Evolutionary conservation across 1,284 basidiomycete species (phyloP), one percentile per base, ranked within the genome.

Genomic region (Austroboletus niveus): DNA sequence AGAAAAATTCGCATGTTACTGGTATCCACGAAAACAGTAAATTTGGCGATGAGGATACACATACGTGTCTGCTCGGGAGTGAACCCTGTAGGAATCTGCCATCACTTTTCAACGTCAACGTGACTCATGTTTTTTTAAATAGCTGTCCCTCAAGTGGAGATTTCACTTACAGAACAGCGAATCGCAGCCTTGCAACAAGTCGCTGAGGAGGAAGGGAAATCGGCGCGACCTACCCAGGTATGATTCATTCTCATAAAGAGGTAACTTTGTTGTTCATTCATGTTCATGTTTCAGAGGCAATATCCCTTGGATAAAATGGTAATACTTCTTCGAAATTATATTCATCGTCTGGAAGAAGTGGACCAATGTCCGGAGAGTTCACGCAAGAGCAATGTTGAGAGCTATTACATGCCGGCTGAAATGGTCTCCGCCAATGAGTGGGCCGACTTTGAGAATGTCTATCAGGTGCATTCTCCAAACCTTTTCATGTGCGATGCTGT

Each of bases 21-120:
- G 69, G 70, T 14, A 71, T 70, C 42, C 68, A 73, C 31, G 69
- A 78, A 60, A 66, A 69, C 55, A 87, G 77, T 68, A 97, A 96
- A 69, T 99, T 99, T 65, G 95, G 95, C 0, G 75, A 82, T 47
- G 95, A 99, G 68, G 72, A 82, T 52, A 88, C 90, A 1, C 96
- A 99, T 67, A 78, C 81, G 5, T 99, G 96, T 69, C 77, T 92
- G 49, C 79, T 95, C 38, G 89, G 89, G 3, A 80, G 82, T 56
- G 81, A 88, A 64, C 76, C 80, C 24, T 84, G 92, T 92, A 60
- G 60, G 84, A 30, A 41, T 47, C 4, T 73, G 29, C 41, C 31
- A 48, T 52, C 48, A 31, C 41, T 17, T 43, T 53, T 47, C 41
- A 24, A n/a, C 24, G 15, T 51, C 54, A 57, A 41, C 20, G 4